Evolutionary conservation across 78 protist genomes (phyloP), one percentile per base, ranked within the genome.

Genomic region (slime mould (Dictyostelium discoideum)): DNA sequence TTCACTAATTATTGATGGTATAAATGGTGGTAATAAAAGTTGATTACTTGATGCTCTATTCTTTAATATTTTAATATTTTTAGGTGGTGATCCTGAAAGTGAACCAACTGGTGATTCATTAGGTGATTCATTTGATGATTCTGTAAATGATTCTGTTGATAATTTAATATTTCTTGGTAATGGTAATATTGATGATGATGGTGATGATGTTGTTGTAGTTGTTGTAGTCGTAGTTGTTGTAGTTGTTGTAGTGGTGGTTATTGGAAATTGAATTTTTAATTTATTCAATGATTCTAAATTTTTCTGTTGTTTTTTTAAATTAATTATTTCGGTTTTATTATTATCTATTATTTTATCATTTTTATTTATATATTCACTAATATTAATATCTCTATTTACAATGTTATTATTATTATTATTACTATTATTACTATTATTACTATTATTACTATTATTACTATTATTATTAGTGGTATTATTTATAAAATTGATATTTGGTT

Each of bases 1-100:
- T 46, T 80, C 39, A 37, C 85, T 44, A 24, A 40, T n/a, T n/a
- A 80, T 80, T 11, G 37, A 20, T 65, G 88, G 88, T 13, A 84
- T 63, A 65, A 84, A 84, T 39, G 76, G 48, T 39, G 88, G 88
- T 20, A 84, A 29, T 40, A 84, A 29, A 84, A 40, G 13, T 26
- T 20, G 48, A 77, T 37, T 77, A 20, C 14, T 14, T 8, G 26
- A 18, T 20, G 16, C 8, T 39, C 22, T 32, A 32, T 76, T 48
- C 16, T 13, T 48, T 48, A 48, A 48, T 13, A 48, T 16, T 16
- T 16, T 54, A 54, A 54, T 54, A 54, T 54, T 54, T 54, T 54
- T 54, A 8, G n/a, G 0, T 60, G 69, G 69, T 60, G 69, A 60
- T 20, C 20, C 69, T 60, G 69, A 60, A 20, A 60, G 26, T 60